phyloP scores from a whole-genome alignment of 73 alveolate genomes.

The Paramecium bursaria region DNA sequence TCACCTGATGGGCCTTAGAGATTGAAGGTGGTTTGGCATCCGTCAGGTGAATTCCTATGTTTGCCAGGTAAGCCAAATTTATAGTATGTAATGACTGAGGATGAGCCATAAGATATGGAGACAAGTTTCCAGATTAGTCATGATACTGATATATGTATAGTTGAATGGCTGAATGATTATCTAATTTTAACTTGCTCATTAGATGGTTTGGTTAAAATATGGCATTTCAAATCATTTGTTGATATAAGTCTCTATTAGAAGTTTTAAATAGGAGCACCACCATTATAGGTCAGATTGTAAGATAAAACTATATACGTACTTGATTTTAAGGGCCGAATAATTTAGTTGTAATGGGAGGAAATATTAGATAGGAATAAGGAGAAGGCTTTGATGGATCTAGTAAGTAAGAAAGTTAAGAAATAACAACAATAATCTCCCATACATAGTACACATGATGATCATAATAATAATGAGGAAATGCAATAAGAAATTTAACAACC shows the following conservation, averaged over 20 bases:
- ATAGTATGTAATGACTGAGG: conserved; percentile 27
- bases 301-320: neutral
- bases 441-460: neutral
- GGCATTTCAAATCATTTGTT: conserved; percentile 44
- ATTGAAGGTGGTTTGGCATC: conserved; percentile 6
- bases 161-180: conserved; percentile 37
- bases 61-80: conserved; percentile 11
- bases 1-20: conserved; percentile 33
- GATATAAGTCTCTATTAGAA: conserved; percentile 44
- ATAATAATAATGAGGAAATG: neutral
- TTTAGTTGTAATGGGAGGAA: neutral
- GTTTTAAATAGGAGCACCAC: neutral
- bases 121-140: neutral
- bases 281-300: neutral
- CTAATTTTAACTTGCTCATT: neutral
- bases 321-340: conserved; percentile 4
- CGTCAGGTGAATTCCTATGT: conserved; percentile 13
- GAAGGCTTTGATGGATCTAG: neutral
- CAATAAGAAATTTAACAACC: neutral
- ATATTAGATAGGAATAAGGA: neutral
- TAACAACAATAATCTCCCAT: neutral
- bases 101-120: conserved; percentile 40
- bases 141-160: conserved; percentile 15
- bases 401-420: neutral
- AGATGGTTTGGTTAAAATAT: conserved; percentile 19